Base-by-base conservation (phyloP, 768 basidiomycete genomes). In the Russula ochroleuca region DNA sequence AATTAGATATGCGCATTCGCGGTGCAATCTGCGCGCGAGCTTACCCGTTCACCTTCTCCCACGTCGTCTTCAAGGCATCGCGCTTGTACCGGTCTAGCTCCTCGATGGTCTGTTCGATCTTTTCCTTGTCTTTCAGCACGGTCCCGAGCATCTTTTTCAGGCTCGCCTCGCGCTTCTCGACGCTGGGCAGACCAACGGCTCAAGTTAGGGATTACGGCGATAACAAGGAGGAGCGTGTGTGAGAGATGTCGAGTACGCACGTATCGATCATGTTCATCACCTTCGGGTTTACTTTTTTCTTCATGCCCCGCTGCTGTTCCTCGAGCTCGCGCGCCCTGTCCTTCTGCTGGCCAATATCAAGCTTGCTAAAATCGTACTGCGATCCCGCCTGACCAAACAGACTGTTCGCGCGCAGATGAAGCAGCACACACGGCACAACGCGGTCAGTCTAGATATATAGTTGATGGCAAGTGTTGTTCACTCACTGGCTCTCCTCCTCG, bases 211-310 rank as follows among this genome's bases (percentile, higher is more conserved):
- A 52, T 25, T 72, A n/a, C 28, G 5, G 25, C 10, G 14, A 35
- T 25, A 23, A 28, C 11, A 10, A 35, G 25, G 19, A 5, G 48
- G 45, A 17, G 5, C 28, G 28, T 28, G 28, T 28, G 28, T 5
- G 28, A 2, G 28, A 2, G 28, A 28, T 33, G 13, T 11, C 3
- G 7, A 31, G 15, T 17, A 75, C 86, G 63, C 66, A 97, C 94
- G 83, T 88, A 68, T 97, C 96, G 55, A 98, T 92, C 90, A 95
- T 95, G 69, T 88, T 92, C 78, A 97, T 85, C 51, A 94, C 94
- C 74, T 96, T 97, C 3, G 88, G 87, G 69, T 99, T 98, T 70
- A 98, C 81, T 74, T 95, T 97, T 78, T 94, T 93, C 78, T 94
- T 95, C 86, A 93, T 87, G 23, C 86, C 85, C 69, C 87, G 88